Percentiles rank a stretch among this genome's conserved stretches.
These are phyloP conservation scores for Chaetoscypha palmicola DNA, from an alignment of 2,329 filamentous ascomycete genomes.

Conservation along the genomic window DNA sequence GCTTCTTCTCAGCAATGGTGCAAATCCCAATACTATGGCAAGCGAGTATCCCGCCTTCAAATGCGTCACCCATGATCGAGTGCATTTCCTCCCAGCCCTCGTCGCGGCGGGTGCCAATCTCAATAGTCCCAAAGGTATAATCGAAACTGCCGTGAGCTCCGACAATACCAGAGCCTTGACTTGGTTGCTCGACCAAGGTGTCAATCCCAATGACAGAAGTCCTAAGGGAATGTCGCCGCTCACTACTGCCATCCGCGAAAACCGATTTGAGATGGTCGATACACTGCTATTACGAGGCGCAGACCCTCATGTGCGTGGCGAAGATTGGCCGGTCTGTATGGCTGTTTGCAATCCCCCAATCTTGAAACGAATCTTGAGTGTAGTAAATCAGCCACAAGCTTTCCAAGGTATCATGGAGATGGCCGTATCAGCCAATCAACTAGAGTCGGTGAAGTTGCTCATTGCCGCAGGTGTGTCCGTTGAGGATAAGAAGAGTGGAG, in stretches of 20 bases:
- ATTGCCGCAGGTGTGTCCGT: conserved; percentile 44
- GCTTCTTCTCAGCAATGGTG: conserved; percentile 47
- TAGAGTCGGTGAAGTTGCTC: conserved; percentile 56
- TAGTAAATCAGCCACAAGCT: conserved; percentile 50
- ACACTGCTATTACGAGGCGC: conserved; percentile 51
- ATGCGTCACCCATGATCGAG: conserved; percentile 58
- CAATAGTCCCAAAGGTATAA: conserved; percentile 53
- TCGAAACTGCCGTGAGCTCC: conserved; percentile 55
- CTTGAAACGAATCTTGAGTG: conserved; percentile 50
- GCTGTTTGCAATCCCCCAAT: conserved; percentile 55
- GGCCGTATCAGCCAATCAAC: conserved; percentile 59
- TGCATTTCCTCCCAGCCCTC: conserved; percentile 52
- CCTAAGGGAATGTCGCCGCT: conserved; percentile 53
- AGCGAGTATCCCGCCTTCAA: conserved; percentile 62
- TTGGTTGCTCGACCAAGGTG: conserved; percentile 53
- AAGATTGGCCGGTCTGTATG: conserved; percentile 67
- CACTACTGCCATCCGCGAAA: conserved; percentile 58
- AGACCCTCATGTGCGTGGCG: conserved; percentile 54
- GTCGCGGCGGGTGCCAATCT: conserved; percentile 55
- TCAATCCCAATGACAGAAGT: conserved; percentile 53
- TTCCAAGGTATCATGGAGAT: conserved; percentile 63
- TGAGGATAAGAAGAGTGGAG: conserved; percentile 65
- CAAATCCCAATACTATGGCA: conserved; percentile 47
- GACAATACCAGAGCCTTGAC: conserved; percentile 55
- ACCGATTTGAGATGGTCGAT: conserved; percentile 52